A percentile compares a stretch with the other conserved stretches of the same genome.
Conservation (phyloP, 768 basidiomycete genomes). For the Plicaturopsis crispa region DNA sequence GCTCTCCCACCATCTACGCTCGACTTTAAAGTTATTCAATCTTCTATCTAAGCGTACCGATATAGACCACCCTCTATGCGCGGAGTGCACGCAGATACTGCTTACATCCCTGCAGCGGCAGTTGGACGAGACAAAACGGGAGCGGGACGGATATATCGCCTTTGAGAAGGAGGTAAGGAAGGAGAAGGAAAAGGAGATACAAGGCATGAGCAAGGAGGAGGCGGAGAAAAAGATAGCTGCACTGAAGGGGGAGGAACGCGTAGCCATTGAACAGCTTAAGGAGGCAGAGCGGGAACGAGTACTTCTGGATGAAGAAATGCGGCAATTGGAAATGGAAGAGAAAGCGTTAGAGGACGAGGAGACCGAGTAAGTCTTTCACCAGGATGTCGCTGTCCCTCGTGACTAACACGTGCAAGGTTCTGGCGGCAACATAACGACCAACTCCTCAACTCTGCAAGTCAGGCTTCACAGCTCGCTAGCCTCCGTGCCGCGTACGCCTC, state of each 20-base stretch:
- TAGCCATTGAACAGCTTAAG: slow-evolving; percentile 69
- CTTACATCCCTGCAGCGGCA: slow-evolving; percentile 69
- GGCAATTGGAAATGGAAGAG: slow-evolving; percentile 69
- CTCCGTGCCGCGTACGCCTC: slow-evolving; percentile 73
- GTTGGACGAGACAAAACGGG: slow-evolving; percentile 85
- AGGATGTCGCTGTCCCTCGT: not conserved
- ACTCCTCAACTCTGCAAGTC: slow-evolving; percentile 53
- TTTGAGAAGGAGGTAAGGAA: slow-evolving; percentile 85
- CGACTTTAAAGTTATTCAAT: slow-evolving; percentile 68
- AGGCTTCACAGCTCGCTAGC: slow-evolving; percentile 61
- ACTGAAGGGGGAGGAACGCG: slow-evolving; percentile 58
- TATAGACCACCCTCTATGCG: slow-evolving; percentile 90
- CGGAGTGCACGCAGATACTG: slow-evolving; percentile 85
- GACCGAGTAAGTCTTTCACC: slow-evolving; percentile 50
- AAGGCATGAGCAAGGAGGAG: slow-evolving; percentile 53
- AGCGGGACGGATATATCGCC: slow-evolving; percentile 87
- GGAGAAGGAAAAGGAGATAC: slow-evolving; percentile 67
- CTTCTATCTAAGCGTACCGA: slow-evolving; percentile 69
- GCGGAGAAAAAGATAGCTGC: slow-evolving; percentile 68
- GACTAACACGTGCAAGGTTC: slow-evolving; percentile 43
- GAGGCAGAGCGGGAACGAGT: slow-evolving; percentile 70
- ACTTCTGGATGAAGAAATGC: slow-evolving; percentile 68
- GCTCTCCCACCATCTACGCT: slow-evolving; percentile 70
- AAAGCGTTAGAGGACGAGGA: slow-evolving; percentile 76
- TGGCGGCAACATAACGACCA: slow-evolving; percentile 78